These are phyloP conservation scores for Pittosporum tobira DNA, from an alignment of 129 eudicot species.

Conservation along the genomic window DNA sequence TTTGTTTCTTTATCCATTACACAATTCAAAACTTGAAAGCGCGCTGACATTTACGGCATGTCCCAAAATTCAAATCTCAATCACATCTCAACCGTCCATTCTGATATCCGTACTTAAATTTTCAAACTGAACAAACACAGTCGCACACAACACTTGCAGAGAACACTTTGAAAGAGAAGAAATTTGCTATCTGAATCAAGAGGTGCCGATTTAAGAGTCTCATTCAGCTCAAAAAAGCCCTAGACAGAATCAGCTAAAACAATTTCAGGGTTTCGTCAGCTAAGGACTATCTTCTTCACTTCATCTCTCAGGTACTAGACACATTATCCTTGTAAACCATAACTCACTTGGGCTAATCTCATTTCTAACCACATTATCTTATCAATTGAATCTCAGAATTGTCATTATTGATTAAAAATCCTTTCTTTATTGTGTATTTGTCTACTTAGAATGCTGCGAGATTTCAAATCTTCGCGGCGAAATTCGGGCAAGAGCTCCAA, in stretches of 20 bases:
- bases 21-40: conserved; percentile 27
- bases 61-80: conserved; percentile 20
- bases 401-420: neutral
- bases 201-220: neutral
- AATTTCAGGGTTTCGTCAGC: conserved; percentile 39
- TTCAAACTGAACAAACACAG: neutral
- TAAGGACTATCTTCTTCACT: conserved; percentile 35
- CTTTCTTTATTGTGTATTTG: neutral
- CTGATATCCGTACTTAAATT: neutral
- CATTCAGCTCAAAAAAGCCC: conserved; percentile 17
- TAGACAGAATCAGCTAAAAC: conserved; percentile 11
- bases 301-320: conserved; percentile 65
- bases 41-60: conserved; percentile 16
- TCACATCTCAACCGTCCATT: conserved; percentile 32
- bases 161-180: neutral
- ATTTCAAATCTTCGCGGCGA: conserved; percentile 47
- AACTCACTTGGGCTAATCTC: no score
- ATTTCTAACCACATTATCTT: no score
- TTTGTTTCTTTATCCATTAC: conserved; percentile 9
- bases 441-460: conserved; percentile 67
- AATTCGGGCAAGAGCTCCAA: conserved; percentile 40
- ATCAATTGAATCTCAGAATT: neutral
- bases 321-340: neutral
- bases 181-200: conserved; percentile 3
- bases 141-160: neutral